Base-by-base conservation (phyloP, 495 filamentous ascomycete species). In the Talaromyces liani region DNA sequence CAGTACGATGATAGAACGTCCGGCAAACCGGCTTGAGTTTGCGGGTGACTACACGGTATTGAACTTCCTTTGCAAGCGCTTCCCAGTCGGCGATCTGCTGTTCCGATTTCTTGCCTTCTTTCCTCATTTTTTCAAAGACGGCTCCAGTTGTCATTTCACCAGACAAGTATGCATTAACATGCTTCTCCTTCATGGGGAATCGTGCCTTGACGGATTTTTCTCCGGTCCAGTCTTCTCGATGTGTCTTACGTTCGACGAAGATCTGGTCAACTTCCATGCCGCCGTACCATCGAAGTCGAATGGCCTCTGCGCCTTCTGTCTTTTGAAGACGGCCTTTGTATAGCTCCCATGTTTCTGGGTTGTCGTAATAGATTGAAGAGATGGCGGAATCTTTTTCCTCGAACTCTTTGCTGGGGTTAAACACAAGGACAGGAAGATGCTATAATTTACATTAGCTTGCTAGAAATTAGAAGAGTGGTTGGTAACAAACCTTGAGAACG, bases 141-240 rank as follows among this genome's bases (percentile, higher is more conserved):
- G 86, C 84, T 18, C 89, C 85, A 2, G 93, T 91, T 0, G 91
- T 89, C 68, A 96, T 80, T 31, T 90, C 84, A 29, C 94, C 94
- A 31, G 82, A 81, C 66, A 98, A 72, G 66, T 90, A 99, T 16
- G 90, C 85, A 72, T 98, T 98, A 63, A 99, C 88, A 63, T 96
- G 87, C 80, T 98, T 99, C 79, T 98, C 94, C 79, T 99, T 99
- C 58, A 93, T 77, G 12, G 88, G 81, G 71, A 99, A 98, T 45
- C 94, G 88, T 6, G 95, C 94, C 74, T 99, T 99, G 71, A 99
- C 94, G 0, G 92, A 97, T 75, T 98, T 97, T 72, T 98, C 94
- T 16, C 94, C 94, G 0, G 94, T 99, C 94, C 94, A 99, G 73
- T 99, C 94, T 73, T 99, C 94, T 10, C 94, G 88, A 77, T 99